Base-by-base conservation (phyloP, 306 rosid species). In the Phaseolus lunatus region DNA sequence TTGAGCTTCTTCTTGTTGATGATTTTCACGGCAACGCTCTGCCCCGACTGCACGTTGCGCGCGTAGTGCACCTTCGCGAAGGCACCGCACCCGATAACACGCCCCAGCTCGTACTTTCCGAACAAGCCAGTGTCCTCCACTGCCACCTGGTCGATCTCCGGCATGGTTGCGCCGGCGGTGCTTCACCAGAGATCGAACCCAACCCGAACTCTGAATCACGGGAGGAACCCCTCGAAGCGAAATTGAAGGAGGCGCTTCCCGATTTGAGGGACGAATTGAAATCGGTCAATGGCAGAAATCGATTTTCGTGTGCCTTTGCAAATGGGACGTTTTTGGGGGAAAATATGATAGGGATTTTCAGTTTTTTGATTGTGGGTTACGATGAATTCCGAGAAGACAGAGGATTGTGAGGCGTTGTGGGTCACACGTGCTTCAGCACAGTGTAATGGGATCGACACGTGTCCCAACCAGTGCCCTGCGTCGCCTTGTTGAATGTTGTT, bases 51-150 rank as follows among this genome's bases (percentile, higher is more conserved):
- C 23, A 77, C 41, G 50, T 86, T 80, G 1, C 89, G 82, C 7
- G 87, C 89, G 45, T 77, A 80, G 41, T 86, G 54, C 0, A 86
- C 89, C 7, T 86, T 86, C 1, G 89, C 89, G 75, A 86, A 86
- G 11, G 89, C 89, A 8, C 89, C 89, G 69, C 89, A 80, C 0
- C 89, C 89, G 0, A 86, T 50, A 3, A 86, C 44, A 24, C 85
- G 64, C 0, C 89, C 89, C 0, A 86, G 74, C 70, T 86, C 89
- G 33, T 86, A 86, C 41, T 86, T 86, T 0, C 89, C 89, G 44
- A 86, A 83, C n/a, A 86, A 31, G n/a, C 85, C 75, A 23, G 78
- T 61, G 8, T 59, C 48, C 45, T 53, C 85, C 62, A 58, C n/a
- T 19, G 31, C 67, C 43, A 11, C 20, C 4, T 52, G 76, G 37